Evolutionary conservation across 2,329 filamentous ascomycete genomes (phyloP).

Genomic region (Conoideocrella luteorostrata): DNA sequence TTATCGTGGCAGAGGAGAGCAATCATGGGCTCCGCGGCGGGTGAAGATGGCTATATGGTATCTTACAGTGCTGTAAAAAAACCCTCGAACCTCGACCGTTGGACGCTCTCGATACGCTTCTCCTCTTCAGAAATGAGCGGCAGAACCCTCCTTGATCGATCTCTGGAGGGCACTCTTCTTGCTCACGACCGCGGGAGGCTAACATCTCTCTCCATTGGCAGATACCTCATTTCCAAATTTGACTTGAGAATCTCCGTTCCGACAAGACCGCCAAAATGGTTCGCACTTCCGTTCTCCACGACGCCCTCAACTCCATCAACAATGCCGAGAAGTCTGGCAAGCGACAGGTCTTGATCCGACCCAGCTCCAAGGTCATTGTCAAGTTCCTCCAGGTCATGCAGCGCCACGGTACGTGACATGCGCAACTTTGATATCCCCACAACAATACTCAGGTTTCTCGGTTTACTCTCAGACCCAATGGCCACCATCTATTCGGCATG

Average conservation of each 20-base stretch:
- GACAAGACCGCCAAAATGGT: slow-evolving; percentile 79
- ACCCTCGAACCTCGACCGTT: not conserved
- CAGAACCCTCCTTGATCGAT: slow-evolving; percentile 58
- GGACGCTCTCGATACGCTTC: slow-evolving; percentile 49
- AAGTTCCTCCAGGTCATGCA: slow-evolving; percentile 99
- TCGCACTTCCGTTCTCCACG: slow-evolving; percentile 98
- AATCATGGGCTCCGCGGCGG: slow-evolving; percentile 40
- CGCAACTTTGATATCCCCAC: slow-evolving; percentile 1
- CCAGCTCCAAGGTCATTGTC: slow-evolving; percentile 98
- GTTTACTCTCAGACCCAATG: slow-evolving; percentile 13
- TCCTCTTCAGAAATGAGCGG: slow-evolving; percentile 60
- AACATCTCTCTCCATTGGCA: slow-evolving; percentile 43
- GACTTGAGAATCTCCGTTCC: slow-evolving; percentile 73
- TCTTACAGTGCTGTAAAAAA: not conserved
- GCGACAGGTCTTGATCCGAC: slow-evolving; percentile 97
- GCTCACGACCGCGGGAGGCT: slow-evolving; percentile 59
- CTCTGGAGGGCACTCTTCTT: slow-evolving; percentile 61
- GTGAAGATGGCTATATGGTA: slow-evolving; percentile 12
- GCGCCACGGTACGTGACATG: slow-evolving; percentile 82
- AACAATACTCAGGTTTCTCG: not conserved
- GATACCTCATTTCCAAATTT: slow-evolving; percentile 58
- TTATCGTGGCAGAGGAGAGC: slow-evolving; percentile 53
- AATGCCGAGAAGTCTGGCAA: slow-evolving; percentile 99
- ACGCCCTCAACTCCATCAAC: slow-evolving; percentile 99
- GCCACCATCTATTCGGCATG: slow-evolving; percentile 66